Conservation (phyloP, 306 rosid genomes). For the Sechiopsis laciniata region DNA sequence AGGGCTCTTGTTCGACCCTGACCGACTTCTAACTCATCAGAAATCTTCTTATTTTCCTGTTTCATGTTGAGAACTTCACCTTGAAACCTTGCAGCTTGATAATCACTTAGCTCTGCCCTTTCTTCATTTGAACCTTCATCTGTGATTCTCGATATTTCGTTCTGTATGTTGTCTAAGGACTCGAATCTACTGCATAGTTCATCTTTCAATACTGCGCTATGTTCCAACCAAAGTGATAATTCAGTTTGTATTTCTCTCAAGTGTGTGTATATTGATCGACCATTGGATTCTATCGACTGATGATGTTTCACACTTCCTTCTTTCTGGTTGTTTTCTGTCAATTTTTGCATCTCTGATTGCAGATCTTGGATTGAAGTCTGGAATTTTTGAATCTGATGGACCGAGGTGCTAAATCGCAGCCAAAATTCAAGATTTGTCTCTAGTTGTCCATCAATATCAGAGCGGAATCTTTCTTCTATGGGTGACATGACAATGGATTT, state of each 20-base stretch:
- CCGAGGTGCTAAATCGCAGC: conserved; percentile 75
- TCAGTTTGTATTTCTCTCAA: conserved; percentile 77
- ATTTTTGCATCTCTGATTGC: conserved; percentile 37
- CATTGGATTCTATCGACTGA: conserved; percentile 37
- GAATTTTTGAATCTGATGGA: conserved; percentile 80
- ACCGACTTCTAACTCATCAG: conserved; percentile 52
- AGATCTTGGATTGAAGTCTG: conserved; percentile 62
- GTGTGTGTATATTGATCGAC: conserved; percentile 58
- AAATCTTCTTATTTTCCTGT: conserved; percentile 64
- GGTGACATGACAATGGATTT: conserved; percentile 33
- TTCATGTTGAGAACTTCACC: conserved; percentile 87
- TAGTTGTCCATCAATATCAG: conserved; percentile 51
- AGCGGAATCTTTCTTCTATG: conserved; percentile 53
- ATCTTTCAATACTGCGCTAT: conserved; percentile 54
- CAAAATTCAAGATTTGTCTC: conserved; percentile 85
- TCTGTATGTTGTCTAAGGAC: conserved; percentile 54
- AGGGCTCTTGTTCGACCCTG: conserved; percentile 45
- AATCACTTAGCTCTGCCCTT: conserved; percentile 37
- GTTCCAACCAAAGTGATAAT: conserved; percentile 69
- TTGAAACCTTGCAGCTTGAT: conserved; percentile 86
- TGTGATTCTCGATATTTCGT: conserved; percentile 54
- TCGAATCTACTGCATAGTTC: conserved; percentile 56
- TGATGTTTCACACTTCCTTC: conserved; percentile 34
- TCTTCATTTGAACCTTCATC: conserved; percentile 26
- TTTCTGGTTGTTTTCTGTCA: conserved; percentile 29